Evolutionary conservation across 225 moss, liverwort and hornwort genomes (phyloP).

Genomic region (Physcomitrium patens): DNA sequence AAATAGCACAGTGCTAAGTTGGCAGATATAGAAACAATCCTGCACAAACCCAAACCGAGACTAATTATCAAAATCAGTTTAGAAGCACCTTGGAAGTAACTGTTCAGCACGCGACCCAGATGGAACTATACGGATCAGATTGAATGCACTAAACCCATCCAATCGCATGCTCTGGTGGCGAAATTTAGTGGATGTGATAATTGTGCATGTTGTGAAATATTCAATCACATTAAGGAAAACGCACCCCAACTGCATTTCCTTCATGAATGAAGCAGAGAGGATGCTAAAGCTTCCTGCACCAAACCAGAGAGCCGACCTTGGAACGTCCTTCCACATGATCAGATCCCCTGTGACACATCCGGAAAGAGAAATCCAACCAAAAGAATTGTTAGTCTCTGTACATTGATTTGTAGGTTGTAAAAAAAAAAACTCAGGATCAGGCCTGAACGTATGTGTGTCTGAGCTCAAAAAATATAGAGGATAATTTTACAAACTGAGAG

Average conservation of each 20-base stretch:
- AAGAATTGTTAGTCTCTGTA: neutral
- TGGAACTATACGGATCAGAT: neutral
- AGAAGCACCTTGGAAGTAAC: neutral
- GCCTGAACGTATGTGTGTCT: neutral
- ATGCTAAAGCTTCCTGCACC: conserved; percentile 92
- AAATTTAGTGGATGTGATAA: neutral
- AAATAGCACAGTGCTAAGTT: conserved; percentile 83
- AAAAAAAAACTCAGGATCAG: neutral
- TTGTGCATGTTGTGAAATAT: neutral
- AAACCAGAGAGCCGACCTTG: conserved; percentile 85
- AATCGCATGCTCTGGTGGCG: neutral
- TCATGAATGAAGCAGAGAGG: conserved; percentile 83
- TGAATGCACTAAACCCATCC: neutral
- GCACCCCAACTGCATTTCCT: conserved; percentile 82
- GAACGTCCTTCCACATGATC: conserved; percentile 93
- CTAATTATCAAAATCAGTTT: conserved; percentile 4
- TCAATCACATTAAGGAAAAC: conserved; percentile 25
- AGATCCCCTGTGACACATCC: conserved; percentile 65
- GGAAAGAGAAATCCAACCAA: neutral
- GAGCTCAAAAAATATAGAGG: too few relatives aligned
- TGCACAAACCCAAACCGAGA: conserved; percentile 30
- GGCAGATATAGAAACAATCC: conserved; percentile 74
- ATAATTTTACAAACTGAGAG: too few relatives aligned
- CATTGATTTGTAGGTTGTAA: neutral
- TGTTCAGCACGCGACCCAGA: neutral